Evolutionary conservation across 139 green algal species (phyloP), one percentile per base, ranked within the genome.

Genomic region (Tetradesmus obliquus): DNA sequence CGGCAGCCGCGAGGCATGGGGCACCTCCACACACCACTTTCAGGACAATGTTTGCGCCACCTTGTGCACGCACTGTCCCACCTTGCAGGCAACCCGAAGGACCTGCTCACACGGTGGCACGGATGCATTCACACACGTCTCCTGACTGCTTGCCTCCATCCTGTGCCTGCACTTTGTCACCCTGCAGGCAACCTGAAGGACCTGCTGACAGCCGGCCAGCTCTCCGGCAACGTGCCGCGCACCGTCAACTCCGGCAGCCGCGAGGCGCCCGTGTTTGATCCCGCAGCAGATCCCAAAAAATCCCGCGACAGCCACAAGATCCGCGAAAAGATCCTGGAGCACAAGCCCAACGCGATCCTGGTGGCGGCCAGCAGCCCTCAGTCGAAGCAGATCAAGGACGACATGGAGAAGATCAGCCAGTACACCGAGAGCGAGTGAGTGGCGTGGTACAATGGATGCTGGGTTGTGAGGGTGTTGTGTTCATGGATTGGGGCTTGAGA

Each of bases 301-400:
- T 24, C 20, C 22, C 55, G 66, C 22, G 94, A 96, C 85, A 84
- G 85, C 51, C 54, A 93, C 19, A 93, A 92, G 45, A 84, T 98
- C 8, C 76, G 88, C 17, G 90, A 94, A 3, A 98, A 98, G 93
- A 95, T 99, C 6, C 82, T 96, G 91, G 92, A 97, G 90, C 86
- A 94, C 93, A 92, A 94, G 90, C 97, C 97, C 12, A 96, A 99
- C 90, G 95, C 96, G 19, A 95, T 98, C 53, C 92, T 98, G 58
- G 91, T 99, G 90, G 97, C 96, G 57, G 94, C 88, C 9, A 84
- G 88, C 17, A 89, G 93, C 55, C 93, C 96, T 17, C 86, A 96
- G 55, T 96, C 92, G 66, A 58, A 89, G 51, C 83, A 94, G 79
- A 93, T 99, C 90, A 91, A 95, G 53, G 93, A 93, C 6, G 96